phyloP scores from a whole-genome alignment of 2,329 filamentous ascomycete species.

The Seiridium cupressi region DNA sequence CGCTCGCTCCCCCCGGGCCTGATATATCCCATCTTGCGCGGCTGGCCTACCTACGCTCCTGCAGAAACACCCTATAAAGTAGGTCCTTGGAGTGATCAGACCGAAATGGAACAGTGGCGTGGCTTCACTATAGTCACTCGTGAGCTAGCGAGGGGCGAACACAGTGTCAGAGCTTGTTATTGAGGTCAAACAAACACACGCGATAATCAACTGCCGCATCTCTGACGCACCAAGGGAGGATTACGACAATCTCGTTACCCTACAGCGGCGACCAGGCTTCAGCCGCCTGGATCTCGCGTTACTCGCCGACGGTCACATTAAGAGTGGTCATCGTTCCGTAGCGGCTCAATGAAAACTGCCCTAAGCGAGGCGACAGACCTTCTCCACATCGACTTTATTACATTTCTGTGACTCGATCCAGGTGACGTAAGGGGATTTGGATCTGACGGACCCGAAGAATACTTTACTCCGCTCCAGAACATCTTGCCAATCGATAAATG shows the following conservation, averaged over 20 bases:
- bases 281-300: constrained; percentile 23
- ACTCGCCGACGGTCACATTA: too few relatives aligned
- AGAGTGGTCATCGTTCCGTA: too few relatives aligned
- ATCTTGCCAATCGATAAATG: not conserved
- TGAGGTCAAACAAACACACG: constrained; percentile 25
- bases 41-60: constrained; percentile 22
- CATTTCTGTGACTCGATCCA: not conserved
- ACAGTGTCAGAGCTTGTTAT: constrained; percentile 30
- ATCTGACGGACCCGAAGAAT: not conserved
- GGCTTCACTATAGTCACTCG: constrained; percentile 28
- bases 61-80: not conserved
- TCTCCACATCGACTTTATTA: not conserved
- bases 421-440: not conserved
- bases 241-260: constrained; percentile 19
- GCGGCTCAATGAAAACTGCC: not conserved
- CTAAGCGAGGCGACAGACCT: not conserved
- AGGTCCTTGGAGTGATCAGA: constrained; percentile 3
- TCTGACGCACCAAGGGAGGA: constrained; percentile 24
- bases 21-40: constrained; percentile 34
- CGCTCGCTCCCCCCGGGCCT: constrained; percentile 36
- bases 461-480: not conserved
- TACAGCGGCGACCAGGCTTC: constrained; percentile 24
- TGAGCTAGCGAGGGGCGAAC: constrained; percentile 18
- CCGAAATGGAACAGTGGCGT: constrained; percentile 21
- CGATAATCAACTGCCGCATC: constrained; percentile 28